Evolutionary conservation across 2,329 filamentous ascomycete species (phyloP), one percentile per base, ranked within the genome.

Genomic region (Ophiocordyceps robertsii): DNA sequence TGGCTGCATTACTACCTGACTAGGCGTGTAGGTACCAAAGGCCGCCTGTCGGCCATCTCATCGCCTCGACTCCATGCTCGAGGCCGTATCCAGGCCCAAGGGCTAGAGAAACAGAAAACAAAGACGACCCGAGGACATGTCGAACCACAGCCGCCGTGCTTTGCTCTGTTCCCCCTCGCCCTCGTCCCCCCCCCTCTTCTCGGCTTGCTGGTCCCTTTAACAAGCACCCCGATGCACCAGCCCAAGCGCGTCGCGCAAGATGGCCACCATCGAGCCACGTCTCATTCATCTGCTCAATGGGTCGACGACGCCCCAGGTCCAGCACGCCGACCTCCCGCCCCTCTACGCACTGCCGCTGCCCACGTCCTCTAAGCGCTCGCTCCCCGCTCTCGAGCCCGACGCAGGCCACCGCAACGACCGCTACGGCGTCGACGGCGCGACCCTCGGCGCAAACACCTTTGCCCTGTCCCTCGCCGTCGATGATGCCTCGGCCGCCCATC

Each of bases 221-320:
- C 36, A 27, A 21, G 37, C 24, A 17, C 24, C 47, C 54, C 53
- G 47, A 55, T 55, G 50, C 52, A 50, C 48, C 46, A 54, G 50
- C 43, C 46, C 43, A 47, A 44, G 43, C 49, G 47, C 43, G 43
- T 46, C 46, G 52, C 53, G 50, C 55, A 74, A 60, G 61, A 77
- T 77, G 73, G 73, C 74, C 51, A 80, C 75, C 55, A 80, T 80
- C 62, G 77, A 81, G 69, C 77, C 77, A 56, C 73, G 76, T 56
- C 67, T 81, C 50, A 81, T 80, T 56, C 75, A 80, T 57, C 62
- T 80, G 50, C 66, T 80, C 53, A 80, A 80, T 59, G 71, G 76
- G 53, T 68, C 67, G 39, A 66, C 65, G 36, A 65, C 66, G 47
- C 67, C 69, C 38, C 66, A 66, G 49, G 61, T 64, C 51, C 65